Evolutionary conservation across 169 alveolate genomes (phyloP).

Genomic region (Eimeria brunetti): DNA sequence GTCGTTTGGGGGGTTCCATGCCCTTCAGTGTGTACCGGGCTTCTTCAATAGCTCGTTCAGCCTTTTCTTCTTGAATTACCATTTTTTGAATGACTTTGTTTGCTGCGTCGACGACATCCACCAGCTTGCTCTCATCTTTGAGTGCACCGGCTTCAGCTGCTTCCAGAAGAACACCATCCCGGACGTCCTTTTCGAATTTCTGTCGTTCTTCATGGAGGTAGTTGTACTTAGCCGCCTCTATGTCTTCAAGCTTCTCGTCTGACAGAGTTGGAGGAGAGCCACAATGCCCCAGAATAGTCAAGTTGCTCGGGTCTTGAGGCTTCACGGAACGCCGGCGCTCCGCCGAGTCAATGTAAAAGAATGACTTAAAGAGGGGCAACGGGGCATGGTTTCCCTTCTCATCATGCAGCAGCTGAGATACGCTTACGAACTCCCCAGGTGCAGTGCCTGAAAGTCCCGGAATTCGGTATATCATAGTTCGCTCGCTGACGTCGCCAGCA

Average conservation of each 20-base stretch:
- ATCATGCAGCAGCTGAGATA: slow-evolving; percentile 75
- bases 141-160: slow-evolving; percentile 73
- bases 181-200: slow-evolving; percentile 26
- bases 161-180: slow-evolving; percentile 54
- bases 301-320: slow-evolving; percentile 7
- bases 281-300: slow-evolving; percentile 53
- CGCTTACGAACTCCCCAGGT: slow-evolving; percentile 79
- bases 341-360: slow-evolving; percentile 79
- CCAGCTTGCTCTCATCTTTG: slow-evolving; percentile 53
- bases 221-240: slow-evolving; percentile 56
- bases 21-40: slow-evolving; percentile 43
- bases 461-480: slow-evolving; percentile 63
- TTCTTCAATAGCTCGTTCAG: slow-evolving; percentile 40
- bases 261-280: slow-evolving; percentile 54
- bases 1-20: slow-evolving; percentile 23
- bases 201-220: slow-evolving; percentile 64
- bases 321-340: slow-evolving; percentile 41
- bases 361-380: slow-evolving; percentile 73
- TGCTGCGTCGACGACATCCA: slow-evolving; percentile 59
- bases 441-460: slow-evolving; percentile 79
- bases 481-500: not conserved
- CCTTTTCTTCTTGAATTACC: slow-evolving; percentile 34
- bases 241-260: slow-evolving; percentile 65
- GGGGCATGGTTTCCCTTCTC: slow-evolving; percentile 78
- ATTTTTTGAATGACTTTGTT: slow-evolving; percentile 59